Base-by-base conservation (phyloP, 2,329 filamentous ascomycete genomes). In the Aspergillus spinulosporus region DNA sequence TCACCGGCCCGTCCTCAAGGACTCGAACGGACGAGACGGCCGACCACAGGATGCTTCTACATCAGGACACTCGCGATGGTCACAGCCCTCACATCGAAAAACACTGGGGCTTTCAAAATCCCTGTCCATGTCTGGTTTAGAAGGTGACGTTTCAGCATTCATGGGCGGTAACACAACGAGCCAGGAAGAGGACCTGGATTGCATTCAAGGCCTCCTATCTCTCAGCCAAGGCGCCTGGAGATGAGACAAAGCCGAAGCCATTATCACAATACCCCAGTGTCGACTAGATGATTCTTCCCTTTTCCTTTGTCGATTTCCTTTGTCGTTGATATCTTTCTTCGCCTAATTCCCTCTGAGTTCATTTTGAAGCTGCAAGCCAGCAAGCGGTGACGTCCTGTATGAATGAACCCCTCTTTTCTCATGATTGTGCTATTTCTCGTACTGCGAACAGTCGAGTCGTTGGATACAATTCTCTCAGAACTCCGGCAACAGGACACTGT, bases 151-250 rank as follows among this genome's bases (percentile, higher is more conserved):
- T 43, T 84, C 88, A 60, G 80, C 79, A 3, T 92, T 93, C 72
- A 92, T 94, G 87, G 84, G 68, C 49, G 69, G 60, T 58, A 68
- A 62, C 4, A 64, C 65, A 29, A 86, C 85, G 6, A 87, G 87
- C 68, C 90, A 91, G 74, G 87, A 85, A 70, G 84, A 86, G 55
- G 93, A 97, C 69, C 80, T 96, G 72, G 91, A 95, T 69, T 95
- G 91, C 68, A 88, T 96, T 46, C 90, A 93, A 53, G 91, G 91
- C n/a, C 75, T 97, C 61, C 73, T 97, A 60, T 93, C 90, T 49
- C 80, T 97, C 45, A 95, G 91, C 66, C 90, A 96, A 75, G 93
- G 92, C n/a, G 90, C 90, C 68, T 97, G 92, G 92, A 83, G 85
- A 68, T 88, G 74, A 82, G 37, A 54, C 40, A 43, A 32, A 28